Conservation (phyloP, 1,284 basidiomycete genomes). For the Marasmius tenuissimus region DNA sequence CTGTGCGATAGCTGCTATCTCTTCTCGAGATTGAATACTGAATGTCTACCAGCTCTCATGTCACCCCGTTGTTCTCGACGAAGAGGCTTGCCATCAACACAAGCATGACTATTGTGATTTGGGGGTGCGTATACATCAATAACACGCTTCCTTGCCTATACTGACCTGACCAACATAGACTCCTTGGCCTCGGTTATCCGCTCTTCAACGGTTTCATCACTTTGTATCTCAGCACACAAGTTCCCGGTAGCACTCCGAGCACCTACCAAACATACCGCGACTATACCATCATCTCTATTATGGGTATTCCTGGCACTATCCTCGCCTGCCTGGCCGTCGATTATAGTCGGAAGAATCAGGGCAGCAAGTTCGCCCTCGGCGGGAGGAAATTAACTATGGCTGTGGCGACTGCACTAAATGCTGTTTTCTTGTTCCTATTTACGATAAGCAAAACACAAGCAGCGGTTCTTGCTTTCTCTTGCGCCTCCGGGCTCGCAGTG, state of each 20-base stretch:
- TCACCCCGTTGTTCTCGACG: conserved; percentile 52
- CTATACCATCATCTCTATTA: conserved; percentile 47
- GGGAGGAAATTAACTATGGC: conserved; percentile 56
- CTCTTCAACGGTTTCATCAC: conserved; percentile 55
- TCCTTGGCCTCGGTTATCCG: conserved; percentile 63
- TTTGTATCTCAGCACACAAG: conserved; percentile 46
- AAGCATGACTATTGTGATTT: conserved; percentile 49
- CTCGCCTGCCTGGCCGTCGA: conserved; percentile 57
- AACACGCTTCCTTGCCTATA: background rate
- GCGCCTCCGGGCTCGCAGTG: conserved; percentile 48
- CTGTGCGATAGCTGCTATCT: conserved; percentile 23
- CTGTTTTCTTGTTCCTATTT: conserved; percentile 61
- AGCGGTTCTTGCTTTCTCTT: conserved; percentile 54
- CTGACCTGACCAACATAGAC: conserved; percentile 21
- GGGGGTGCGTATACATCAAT: conserved; percentile 38
- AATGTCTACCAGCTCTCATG: conserved; percentile 35
- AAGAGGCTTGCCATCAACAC: conserved; percentile 51
- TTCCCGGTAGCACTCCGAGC: conserved; percentile 27
- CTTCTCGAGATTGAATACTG: background rate
- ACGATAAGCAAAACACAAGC: conserved; percentile 51
- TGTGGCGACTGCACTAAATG: conserved; percentile 48
- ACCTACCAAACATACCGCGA: conserved; percentile 44
- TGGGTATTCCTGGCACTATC: conserved; percentile 60
- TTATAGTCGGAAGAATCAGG: conserved; percentile 32
- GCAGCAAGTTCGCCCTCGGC: conserved; percentile 33